Percentiles rank a stretch among this genome's conserved stretches.
Conservation (phyloP, 1,284 basidiomycete species). For the Austropuccinia psidii region DNA sequence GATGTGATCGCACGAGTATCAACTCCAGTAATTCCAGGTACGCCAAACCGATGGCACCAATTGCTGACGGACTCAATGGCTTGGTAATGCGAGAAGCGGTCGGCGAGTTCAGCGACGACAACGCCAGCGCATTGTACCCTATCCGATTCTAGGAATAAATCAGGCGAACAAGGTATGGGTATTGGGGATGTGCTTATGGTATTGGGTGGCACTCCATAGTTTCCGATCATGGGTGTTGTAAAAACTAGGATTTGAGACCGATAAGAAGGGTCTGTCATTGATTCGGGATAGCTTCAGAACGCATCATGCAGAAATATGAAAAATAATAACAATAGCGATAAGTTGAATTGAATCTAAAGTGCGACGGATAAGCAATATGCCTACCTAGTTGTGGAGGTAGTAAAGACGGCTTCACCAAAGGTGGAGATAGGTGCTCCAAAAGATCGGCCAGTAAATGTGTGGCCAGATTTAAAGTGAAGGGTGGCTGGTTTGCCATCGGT, state of each 20-base stretch:
- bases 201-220: slow-evolving; percentile 92
- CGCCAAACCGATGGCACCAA: slow-evolving; percentile 83
- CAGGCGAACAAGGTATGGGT: slow-evolving; percentile 40
- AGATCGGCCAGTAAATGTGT: slow-evolving; percentile 77
- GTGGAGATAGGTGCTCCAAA: slow-evolving; percentile 83
- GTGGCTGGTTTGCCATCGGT: slow-evolving; percentile 59
- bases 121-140: slow-evolving; percentile 86
- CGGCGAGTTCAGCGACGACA: slow-evolving; percentile 87
- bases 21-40: slow-evolving; percentile 91
- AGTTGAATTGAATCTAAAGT: not conserved
- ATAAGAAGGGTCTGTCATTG: slow-evolving; percentile 99
- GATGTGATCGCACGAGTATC: slow-evolving; percentile 95
- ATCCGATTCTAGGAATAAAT: slow-evolving; percentile 68
- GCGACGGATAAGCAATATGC: slow-evolving; percentile 45
- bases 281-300: slow-evolving; percentile 65
- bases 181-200: slow-evolving; percentile 30
- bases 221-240: slow-evolving; percentile 95
- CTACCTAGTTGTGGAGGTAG: slow-evolving; percentile 97
- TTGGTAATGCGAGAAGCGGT: slow-evolving; percentile 87
- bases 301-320: slow-evolving; percentile 3
- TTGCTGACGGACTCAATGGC: slow-evolving; percentile 86
- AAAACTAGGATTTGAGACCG: slow-evolving; percentile 96
- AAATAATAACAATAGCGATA: not conserved
- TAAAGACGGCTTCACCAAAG: slow-evolving; percentile 97
- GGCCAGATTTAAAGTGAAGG: slow-evolving; percentile 86